Evolutionary conservation across 176 grass and related monocot species (phyloP).

Genomic region (Tillandsia leiboldiana): DNA sequence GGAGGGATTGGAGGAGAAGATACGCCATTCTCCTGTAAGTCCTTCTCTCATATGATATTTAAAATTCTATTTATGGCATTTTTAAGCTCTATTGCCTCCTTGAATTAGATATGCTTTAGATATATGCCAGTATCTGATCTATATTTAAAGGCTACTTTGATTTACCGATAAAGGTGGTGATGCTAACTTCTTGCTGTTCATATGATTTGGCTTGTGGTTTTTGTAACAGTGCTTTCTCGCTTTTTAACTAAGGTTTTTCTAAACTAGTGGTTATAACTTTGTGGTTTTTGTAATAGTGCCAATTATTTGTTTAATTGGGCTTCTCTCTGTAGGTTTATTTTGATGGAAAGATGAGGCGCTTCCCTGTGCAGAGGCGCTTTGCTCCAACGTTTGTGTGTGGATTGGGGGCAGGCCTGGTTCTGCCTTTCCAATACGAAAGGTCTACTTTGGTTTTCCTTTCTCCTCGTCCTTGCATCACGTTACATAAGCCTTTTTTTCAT

Average conservation of each 20-base stretch:
- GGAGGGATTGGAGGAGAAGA: constrained; percentile 74
- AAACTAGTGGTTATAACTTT: no score
- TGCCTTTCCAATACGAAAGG: no score
- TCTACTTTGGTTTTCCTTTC: no score
- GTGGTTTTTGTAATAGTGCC: no score
- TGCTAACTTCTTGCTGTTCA: neutral
- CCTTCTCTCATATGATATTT: neutral
- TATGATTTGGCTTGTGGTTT: neutral
- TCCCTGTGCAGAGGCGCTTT: no score
- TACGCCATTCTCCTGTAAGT: constrained; percentile 91
- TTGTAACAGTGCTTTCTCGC: neutral
- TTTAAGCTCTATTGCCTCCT: neutral
- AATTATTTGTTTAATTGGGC: constrained; percentile 7
- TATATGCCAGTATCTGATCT: constrained; percentile 85
- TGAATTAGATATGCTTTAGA: constrained; percentile 24
- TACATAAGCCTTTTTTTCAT: no score
- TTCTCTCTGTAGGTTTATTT: constrained; percentile 61
- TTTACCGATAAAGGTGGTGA: constrained; percentile 76
- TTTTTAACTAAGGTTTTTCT: neutral
- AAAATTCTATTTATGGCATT: neutral
- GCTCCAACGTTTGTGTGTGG: no score
- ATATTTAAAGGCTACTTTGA: constrained; percentile 85
- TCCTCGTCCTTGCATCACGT: no score
- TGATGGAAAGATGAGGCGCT: constrained; percentile 78
- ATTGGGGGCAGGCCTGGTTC: no score